Evolutionary conservation across 345 rosid genomes (phyloP).

Genomic region (Bruguiera parviflora): DNA sequence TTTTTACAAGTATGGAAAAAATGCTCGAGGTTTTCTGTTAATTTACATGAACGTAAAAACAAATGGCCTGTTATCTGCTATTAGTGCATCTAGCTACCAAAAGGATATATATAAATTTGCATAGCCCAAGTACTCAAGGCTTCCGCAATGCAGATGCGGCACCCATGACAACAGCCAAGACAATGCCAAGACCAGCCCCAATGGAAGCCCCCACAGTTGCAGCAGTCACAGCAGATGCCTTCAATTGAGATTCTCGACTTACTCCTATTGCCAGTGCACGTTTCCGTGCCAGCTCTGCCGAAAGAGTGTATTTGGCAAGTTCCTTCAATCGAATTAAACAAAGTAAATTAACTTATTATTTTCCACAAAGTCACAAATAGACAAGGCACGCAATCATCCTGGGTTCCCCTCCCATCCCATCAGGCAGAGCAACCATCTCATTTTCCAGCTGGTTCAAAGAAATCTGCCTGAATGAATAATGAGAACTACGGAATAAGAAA

Average conservation of each 20-base stretch:
- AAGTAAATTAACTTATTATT: neutral
- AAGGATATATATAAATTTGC: neutral
- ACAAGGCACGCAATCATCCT: neutral
- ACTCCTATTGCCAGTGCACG: slow-evolving; percentile 33
- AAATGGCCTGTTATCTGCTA: neutral
- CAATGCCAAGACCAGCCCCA: slow-evolving; percentile 94
- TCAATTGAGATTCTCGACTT: slow-evolving; percentile 40
- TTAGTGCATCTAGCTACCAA: neutral
- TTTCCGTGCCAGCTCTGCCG: slow-evolving; percentile 52
- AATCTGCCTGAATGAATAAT: neutral
- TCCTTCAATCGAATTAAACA: slow-evolving; percentile 46
- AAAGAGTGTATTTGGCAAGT: slow-evolving; percentile 61
- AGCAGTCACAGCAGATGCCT: slow-evolving; percentile 65
- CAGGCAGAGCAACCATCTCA: neutral
- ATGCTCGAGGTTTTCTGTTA: neutral
- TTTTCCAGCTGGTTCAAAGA: neutral
- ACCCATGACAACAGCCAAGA: slow-evolving; percentile 94
- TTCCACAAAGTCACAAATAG: neutral
- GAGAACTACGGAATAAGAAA: too few species aligned
- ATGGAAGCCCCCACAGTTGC: slow-evolving; percentile 92
- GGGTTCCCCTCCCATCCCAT: too few species aligned
- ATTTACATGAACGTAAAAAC: neutral
- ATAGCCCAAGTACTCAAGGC: slow-evolving; percentile 41
- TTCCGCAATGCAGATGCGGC: slow-evolving; percentile 92
- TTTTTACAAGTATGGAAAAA: too few species aligned